Percentiles rank a stretch among this genome's conserved stretches.
These are phyloP conservation scores for Chalciporus chontae DNA, from an alignment of 768 basidiomycete species.

Conservation along the genomic window DNA sequence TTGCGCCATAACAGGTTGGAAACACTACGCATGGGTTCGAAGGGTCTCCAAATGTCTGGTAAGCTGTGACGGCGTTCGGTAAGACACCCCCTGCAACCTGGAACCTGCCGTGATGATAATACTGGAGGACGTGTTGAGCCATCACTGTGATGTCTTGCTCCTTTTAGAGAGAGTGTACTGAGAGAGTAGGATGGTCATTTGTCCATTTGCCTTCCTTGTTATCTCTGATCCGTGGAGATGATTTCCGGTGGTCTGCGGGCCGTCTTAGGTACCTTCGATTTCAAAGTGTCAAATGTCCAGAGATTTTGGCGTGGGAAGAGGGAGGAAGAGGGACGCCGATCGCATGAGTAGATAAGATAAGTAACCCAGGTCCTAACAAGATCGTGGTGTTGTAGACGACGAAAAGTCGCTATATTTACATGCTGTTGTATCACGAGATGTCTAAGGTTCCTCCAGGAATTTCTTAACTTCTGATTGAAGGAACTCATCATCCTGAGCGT, in stretches of 20 bases:
- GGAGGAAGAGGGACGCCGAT: neutral
- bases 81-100: constrained; percentile 48
- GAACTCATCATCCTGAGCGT: constrained; percentile 39
- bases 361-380: neutral
- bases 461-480: constrained; percentile 40
- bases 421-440: neutral
- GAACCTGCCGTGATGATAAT: constrained; percentile 54
- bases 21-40: constrained; percentile 51
- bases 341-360: neutral
- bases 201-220: no score
- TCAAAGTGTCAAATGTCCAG: neutral
- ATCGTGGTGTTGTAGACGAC: neutral
- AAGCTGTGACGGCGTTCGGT: constrained; percentile 56
- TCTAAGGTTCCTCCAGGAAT: constrained; percentile 39
- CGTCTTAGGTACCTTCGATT: neutral
- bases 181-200: neutral
- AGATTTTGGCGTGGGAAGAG: neutral
- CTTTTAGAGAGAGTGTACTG: neutral
- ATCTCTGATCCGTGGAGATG: neutral
- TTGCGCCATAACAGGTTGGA: constrained; percentile 54
- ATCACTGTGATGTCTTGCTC: neutral
- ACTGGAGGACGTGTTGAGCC: constrained; percentile 33
- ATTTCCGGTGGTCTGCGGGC: neutral
- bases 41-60: constrained; percentile 50
- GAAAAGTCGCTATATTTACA: constrained; percentile 1